Percentiles rank a stretch among this genome's conserved stretches.
Evolutionary conservation across 2,329 filamentous ascomycete species (phyloP).

Genomic region (Epichloe hybrida): DNA sequence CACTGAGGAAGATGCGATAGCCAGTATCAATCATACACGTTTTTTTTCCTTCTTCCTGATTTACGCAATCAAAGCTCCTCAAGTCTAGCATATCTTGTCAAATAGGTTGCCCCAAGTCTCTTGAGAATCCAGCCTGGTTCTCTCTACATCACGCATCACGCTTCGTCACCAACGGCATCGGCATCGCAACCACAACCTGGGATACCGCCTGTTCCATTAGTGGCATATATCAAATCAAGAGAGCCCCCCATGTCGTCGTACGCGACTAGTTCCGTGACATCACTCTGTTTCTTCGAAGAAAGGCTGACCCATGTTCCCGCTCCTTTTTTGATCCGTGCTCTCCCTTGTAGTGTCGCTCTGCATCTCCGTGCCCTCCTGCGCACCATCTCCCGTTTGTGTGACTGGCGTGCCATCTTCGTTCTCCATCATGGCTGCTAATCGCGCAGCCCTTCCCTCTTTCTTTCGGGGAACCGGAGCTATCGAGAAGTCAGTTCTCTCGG

Average conservation of each 20-base stretch:
- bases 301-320: background rate
- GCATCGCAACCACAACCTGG: background rate
- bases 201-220: background rate
- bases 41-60: no score
- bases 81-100: background rate
- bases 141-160: background rate
- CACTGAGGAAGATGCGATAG: background rate
- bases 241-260: background rate
- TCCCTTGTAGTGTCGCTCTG: background rate
- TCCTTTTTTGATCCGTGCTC: background rate
- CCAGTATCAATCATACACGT: no score
- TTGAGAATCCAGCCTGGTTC: background rate
- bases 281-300: background rate
- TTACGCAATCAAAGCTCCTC: no score
- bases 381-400: background rate
- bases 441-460: conserved; percentile 41
- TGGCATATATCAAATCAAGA: no score
- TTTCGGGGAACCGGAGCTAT: conserved; percentile 38
- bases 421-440: conserved; percentile 38
- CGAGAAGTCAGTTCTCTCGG: conserved; percentile 8
- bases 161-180: background rate
- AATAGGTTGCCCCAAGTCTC: background rate
- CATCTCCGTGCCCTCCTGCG: background rate
- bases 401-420: conserved; percentile 16
- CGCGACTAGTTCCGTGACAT: background rate